Conservation (phyloP, 768 basidiomycete species). For the Leccinum rimulosum region DNA sequence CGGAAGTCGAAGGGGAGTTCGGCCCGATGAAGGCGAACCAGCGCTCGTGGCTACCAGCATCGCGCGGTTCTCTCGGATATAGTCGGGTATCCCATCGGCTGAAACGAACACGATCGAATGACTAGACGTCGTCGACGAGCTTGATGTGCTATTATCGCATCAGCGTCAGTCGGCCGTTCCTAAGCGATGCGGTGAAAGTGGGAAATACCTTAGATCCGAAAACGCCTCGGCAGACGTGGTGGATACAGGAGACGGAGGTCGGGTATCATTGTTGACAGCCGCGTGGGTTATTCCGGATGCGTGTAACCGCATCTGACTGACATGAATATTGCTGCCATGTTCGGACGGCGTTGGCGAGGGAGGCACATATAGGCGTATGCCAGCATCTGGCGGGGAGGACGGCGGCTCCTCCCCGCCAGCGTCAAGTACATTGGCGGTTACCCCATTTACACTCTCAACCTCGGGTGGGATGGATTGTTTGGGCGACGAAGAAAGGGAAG, state of each 20-base stretch:
- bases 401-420: background rate
- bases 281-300: slow-evolving; percentile 1
- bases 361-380: background rate
- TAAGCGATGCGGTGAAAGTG: background rate
- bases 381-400: background rate
- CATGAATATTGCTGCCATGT: slow-evolving; percentile 20
- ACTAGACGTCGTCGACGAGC: slow-evolving; percentile 13
- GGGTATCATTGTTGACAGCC: slow-evolving; percentile 4
- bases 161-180: background rate
- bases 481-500: slow-evolving; percentile 1
- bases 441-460: background rate
- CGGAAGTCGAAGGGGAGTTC: slow-evolving; percentile 17
- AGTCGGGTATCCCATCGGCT: slow-evolving; percentile 30
- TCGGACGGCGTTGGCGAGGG: slow-evolving; percentile 31
- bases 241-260: slow-evolving; percentile 12
- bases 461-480: background rate
- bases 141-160: slow-evolving; percentile 5
- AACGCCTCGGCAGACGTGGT: slow-evolving; percentile 12
- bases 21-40: slow-evolving; percentile 20
- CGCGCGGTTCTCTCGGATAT: slow-evolving; percentile 31
- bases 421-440: background rate
- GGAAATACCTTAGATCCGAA: slow-evolving; percentile 16
- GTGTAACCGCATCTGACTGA: background rate
- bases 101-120: slow-evolving; percentile 31
- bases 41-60: slow-evolving; percentile 31